Evolutionary conservation across 2,329 filamentous ascomycete genomes (phyloP), one percentile per base, ranked within the genome.

Genomic region (Exophiala sideris): DNA sequence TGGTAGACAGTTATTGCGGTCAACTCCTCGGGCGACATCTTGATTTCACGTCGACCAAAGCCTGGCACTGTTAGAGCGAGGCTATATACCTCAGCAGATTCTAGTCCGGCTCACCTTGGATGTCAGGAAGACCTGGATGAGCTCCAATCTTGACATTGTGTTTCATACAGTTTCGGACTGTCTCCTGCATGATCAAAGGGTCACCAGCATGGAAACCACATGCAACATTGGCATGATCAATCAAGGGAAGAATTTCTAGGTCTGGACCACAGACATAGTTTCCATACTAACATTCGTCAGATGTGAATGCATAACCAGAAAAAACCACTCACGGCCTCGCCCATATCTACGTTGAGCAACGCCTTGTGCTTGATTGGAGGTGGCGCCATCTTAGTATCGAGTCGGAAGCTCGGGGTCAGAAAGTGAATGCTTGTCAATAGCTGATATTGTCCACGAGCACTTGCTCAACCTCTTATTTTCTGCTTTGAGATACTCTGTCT

Each of bases 71-170:
- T 48, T 36, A 52, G 16, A 11, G 29, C 16, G 40, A 21, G 20
- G 20, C 40, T 21, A 12, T 6, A 21, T 9, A 8, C 3, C 2
- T 21, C 18, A 21, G 10, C 8, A 11, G 10, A 38, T n/a, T n/a
- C n/a, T 12, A n/a, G n/a, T n/a, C 5, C 6, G 10, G 34, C 51
- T 36, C 14, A 55, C 56, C 56, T 55, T 58, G 56, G 11, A 62
- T 60, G 64, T 87, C 84, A n/a, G 80, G 82, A 0, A 86, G 71
- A 1, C 83, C 82, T 0, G 84, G 84, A 61, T 87, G 84, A 0
- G 84, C 84, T 6, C 84, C 84, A 5, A 81, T 70, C 46, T 73
- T 74, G 56, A 86, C 76, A 53, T 74, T 73, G 66, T 83, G 76
- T 39, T 75, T 65, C 67, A 84, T 85, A 68, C 80, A 83, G 14